Base-by-base conservation (phyloP, 352 stramenopile species). In the Halophytophthora polymorphica region DNA sequence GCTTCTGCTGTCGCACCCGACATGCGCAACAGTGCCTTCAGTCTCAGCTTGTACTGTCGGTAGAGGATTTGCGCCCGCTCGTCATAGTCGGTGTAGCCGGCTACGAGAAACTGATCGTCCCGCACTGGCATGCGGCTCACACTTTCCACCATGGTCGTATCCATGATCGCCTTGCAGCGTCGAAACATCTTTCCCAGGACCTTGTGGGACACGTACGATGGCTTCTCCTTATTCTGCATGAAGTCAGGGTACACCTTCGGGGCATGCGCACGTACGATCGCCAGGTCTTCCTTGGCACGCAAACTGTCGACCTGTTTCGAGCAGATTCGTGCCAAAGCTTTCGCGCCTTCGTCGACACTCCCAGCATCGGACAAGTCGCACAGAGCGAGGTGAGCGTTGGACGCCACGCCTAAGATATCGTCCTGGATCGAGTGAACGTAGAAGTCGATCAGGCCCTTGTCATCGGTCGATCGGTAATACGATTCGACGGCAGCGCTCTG, bases 101-200 rank as follows among this genome's bases (percentile, higher is more conserved):
- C 46, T 0, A 54, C 68, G 17, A 92, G 51, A 39, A 83, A 86
- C 0, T 73, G 50, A 41, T 76, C 67, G 40, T 92, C 78, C 35
- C 64, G 64, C 6, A 64, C 25, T n/a, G 60, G 60, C 44, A 83
- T 70, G 25, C 68, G 63, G 28, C 51, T 62, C 15, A 55, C 50
- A 42, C 42, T 13, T 14, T 79, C 71, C 17, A 53, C 65, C 25
- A 63, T 70, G 14, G 75, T 82, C 2, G 64, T 58, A 31, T 68
- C 59, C 45, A 84, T 56, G 15, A 88, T 67, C 15, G 75, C 66
- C 28, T 77, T 73, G 37, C 71, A 82, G 17, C 77, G 72, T 0
- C 82, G 84, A 55, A 81, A 92, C 66, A 94, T 78, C 22, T 85
- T 73, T 2, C 84, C 84, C 7, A 93, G 56, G 33, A 89, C 64